phyloP scores from a whole-genome alignment of 345 rosid species.

The Populus simonii region DNA sequence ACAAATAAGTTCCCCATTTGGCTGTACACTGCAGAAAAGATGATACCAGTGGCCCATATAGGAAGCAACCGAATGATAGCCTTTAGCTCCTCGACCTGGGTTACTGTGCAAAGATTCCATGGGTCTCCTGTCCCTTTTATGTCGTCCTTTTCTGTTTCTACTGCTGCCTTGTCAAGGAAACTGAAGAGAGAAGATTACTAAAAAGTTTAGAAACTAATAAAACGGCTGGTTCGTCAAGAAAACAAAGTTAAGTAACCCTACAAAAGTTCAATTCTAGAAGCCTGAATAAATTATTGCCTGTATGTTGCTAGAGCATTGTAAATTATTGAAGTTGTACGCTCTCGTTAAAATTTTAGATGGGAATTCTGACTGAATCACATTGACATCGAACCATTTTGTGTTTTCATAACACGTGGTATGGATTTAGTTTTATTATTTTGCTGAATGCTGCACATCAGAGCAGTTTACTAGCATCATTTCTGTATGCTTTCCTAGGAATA shows the following conservation, averaged over 20 bases:
- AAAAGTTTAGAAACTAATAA: neutral
- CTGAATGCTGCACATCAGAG: neutral
- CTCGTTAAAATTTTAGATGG: too few relatives aligned
- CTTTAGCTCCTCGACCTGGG: conserved; percentile 49
- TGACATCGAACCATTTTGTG: neutral
- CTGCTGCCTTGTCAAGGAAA: conserved; percentile 46
- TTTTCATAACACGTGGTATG: neutral
- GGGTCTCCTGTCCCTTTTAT: conserved; percentile 16
- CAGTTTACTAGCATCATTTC: neutral
- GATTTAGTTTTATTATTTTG: neutral
- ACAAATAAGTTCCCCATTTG: conserved; percentile 41
- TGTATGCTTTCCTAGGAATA: neutral
- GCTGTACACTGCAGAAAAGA: conserved; percentile 34
- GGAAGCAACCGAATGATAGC: conserved; percentile 40
- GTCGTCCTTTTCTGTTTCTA: conserved; percentile 23
- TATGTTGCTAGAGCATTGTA: neutral
- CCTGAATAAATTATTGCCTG: neutral
- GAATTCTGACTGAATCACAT: neutral
- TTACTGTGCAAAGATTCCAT: conserved; percentile 46
- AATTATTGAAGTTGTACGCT: neutral
- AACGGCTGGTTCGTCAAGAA: neutral
- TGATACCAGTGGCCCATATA: conserved; percentile 36
- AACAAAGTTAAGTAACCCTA: neutral
- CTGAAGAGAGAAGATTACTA: conserved; percentile 14
- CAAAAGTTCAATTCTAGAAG: neutral